Conservation (phyloP, 169 alveolate species). For the Cyclospora cayetanensis region DNA sequence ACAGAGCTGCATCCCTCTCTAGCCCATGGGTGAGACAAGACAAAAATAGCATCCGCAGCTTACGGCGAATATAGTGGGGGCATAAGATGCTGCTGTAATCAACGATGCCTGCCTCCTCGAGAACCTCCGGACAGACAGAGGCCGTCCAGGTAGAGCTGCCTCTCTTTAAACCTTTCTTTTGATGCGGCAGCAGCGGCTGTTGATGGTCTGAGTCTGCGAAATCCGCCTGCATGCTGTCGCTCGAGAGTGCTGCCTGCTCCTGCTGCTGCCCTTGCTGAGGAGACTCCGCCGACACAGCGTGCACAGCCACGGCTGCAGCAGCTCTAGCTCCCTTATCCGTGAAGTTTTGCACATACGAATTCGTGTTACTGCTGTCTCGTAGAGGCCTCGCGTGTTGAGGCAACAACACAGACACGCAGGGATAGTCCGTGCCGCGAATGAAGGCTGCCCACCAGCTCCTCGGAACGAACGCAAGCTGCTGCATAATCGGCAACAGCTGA, state of each 20-base stretch:
- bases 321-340: slow-evolving; percentile 6
- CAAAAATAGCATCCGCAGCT: background rate
- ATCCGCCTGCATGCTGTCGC: background rate
- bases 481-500: slow-evolving; percentile 54
- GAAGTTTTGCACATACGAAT: background rate
- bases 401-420: slow-evolving; percentile 35
- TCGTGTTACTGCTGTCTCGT: slow-evolving; percentile 39
- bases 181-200: slow-evolving; percentile 39
- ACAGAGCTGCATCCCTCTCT: background rate
- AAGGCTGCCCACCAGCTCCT: slow-evolving; percentile 60
- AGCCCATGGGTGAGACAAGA: background rate
- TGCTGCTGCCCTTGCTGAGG: background rate
- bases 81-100: slow-evolving; percentile 67
- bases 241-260: background rate
- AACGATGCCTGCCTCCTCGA: slow-evolving; percentile 34
- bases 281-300: background rate
- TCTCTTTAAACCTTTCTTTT: background rate
- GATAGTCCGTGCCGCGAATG: slow-evolving; percentile 58
- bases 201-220: background rate
- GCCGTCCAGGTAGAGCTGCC: slow-evolving; percentile 59
- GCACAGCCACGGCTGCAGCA: background rate
- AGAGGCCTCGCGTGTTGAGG: slow-evolving; percentile 37
- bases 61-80: slow-evolving; percentile 59
- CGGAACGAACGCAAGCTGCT: slow-evolving; percentile 58
- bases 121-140: slow-evolving; percentile 26